phyloP scores from a whole-genome alignment of 495 filamentous ascomycete species.

The Talaromyces nanjingensis region DNA sequence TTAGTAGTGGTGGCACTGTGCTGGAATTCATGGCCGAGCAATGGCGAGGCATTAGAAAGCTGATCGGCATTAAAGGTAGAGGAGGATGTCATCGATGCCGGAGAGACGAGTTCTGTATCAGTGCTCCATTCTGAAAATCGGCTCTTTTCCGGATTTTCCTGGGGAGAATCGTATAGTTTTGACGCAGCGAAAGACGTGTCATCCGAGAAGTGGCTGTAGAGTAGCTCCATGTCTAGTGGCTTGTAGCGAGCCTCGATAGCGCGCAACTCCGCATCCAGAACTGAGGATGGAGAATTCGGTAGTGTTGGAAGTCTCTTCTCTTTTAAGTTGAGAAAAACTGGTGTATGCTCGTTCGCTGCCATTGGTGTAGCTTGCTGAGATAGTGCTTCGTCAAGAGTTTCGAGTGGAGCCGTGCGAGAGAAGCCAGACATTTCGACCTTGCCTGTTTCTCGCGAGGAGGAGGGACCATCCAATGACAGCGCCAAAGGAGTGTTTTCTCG shows the following conservation, averaged over 20 bases:
- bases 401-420: slow-evolving; percentile 4
- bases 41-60: slow-evolving; percentile 15
- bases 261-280: slow-evolving; percentile 40
- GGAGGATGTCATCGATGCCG: slow-evolving; percentile 33
- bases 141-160: slow-evolving; percentile 26
- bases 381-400: slow-evolving; percentile 12
- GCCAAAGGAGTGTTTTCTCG: slow-evolving; percentile 8
- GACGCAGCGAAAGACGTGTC: slow-evolving; percentile 34
- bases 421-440: not conserved
- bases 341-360: slow-evolving; percentile 15
- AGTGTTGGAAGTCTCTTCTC: slow-evolving; percentile 40
- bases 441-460: not conserved
- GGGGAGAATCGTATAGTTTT: slow-evolving; percentile 10
- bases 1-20: not conserved
- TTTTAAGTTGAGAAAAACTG: slow-evolving; percentile 21
- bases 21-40: slow-evolving; percentile 19
- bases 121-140: slow-evolving; percentile 45
- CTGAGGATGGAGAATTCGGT: slow-evolving; percentile 40
- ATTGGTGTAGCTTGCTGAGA: slow-evolving; percentile 18
- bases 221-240: slow-evolving; percentile 25
- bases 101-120: slow-evolving; percentile 30
- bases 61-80: slow-evolving; percentile 24
- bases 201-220: slow-evolving; percentile 37
- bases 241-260: slow-evolving; percentile 33
- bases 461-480: not conserved